phyloP scores from a whole-genome alignment of 2,329 filamentous ascomycete genomes.

The Fusarium sp. region DNA sequence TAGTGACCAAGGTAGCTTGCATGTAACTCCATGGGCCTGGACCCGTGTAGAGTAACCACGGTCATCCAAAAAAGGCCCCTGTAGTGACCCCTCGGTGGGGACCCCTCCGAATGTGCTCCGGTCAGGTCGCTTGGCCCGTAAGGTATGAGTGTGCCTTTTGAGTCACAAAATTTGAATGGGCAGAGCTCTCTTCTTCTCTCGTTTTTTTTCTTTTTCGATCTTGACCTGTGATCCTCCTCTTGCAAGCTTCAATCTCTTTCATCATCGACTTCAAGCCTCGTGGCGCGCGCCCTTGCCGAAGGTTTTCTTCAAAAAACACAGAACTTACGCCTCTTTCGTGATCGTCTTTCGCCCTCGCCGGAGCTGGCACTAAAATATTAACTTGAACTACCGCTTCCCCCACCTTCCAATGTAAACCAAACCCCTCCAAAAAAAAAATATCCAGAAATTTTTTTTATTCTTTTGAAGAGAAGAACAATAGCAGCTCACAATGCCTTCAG shows the following conservation, averaged over 20 bases:
- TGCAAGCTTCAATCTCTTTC: slow-evolving; percentile 8
- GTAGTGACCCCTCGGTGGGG: slow-evolving; percentile 42
- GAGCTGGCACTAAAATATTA: slow-evolving; percentile 22
- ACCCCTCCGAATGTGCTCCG: slow-evolving; percentile 45
- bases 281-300: slow-evolving; percentile 24
- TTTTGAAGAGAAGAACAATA: slow-evolving; percentile 19
- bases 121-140: slow-evolving; percentile 38
- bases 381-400: slow-evolving; percentile 20
- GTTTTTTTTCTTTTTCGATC: not conserved
- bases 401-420: slow-evolving; percentile 20
- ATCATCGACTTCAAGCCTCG: slow-evolving; percentile 24
- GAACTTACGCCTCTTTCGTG: not conserved
- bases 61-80: not conserved
- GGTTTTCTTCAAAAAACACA: slow-evolving; percentile 17
- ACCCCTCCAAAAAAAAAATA: slow-evolving; percentile 27
- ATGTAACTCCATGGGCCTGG: slow-evolving; percentile 20
- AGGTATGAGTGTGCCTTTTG: slow-evolving; percentile 12
- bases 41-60: slow-evolving; percentile 19
- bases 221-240: slow-evolving; percentile 9
- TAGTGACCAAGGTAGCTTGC: slow-evolving; percentile 29
- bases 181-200: not conserved
- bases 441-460: slow-evolving; percentile 23
- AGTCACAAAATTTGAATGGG: slow-evolving; percentile 34
- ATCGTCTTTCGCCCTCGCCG: slow-evolving; percentile 23
- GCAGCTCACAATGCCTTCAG: slow-evolving; percentile 47